Evolutionary conservation across 257 asterid genomes (phyloP).

Genomic region (Gentiana dahurica): DNA sequence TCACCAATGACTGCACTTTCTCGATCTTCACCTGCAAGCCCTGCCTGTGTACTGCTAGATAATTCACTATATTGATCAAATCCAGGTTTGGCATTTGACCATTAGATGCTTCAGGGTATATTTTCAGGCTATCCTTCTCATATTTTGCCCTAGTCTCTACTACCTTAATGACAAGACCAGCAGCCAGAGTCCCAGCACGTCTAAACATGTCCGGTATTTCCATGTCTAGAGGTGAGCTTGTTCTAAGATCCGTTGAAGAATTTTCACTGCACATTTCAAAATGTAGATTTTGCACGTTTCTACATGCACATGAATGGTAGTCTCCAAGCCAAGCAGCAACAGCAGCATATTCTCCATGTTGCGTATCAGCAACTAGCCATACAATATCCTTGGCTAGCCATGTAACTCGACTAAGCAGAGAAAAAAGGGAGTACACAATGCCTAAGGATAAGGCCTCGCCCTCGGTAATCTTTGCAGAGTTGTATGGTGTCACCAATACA

Average conservation of each 20-base stretch:
- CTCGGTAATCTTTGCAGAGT: slow-evolving; percentile 38
- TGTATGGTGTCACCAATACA: slow-evolving; percentile 88
- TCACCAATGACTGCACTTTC: slow-evolving; percentile 58
- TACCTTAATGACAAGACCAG: slow-evolving; percentile 88
- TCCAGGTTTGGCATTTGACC: slow-evolving; percentile 99
- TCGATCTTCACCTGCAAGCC: slow-evolving; percentile 74
- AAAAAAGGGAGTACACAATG: slow-evolving; percentile 69
- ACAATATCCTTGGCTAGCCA: slow-evolving; percentile 97
- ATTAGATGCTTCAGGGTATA: slow-evolving; percentile 93
- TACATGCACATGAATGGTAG: slow-evolving; percentile 57
- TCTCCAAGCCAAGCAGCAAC: slow-evolving; percentile 89
- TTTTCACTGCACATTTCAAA: slow-evolving; percentile 30
- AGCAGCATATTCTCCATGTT: slow-evolving; percentile 77
- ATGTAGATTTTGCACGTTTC: slow-evolving; percentile 25
- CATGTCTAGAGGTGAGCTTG: slow-evolving; percentile 10
- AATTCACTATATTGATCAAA: slow-evolving; percentile 75
- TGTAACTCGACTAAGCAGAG: slow-evolving; percentile 74
- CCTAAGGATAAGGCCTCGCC: slow-evolving; percentile 91
- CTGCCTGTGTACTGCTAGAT: slow-evolving; percentile 86
- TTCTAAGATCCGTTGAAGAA: slow-evolving; percentile 14
- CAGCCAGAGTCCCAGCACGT: slow-evolving; percentile 99
- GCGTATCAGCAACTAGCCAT: slow-evolving; percentile 95
- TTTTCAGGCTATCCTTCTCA: slow-evolving; percentile 61
- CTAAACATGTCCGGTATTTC: slow-evolving; percentile 40
- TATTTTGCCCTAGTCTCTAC: slow-evolving; percentile 40